Evolutionary conservation across 1,284 basidiomycete genomes (phyloP), one percentile per base, ranked within the genome.

Genomic region (Fomitiporia mediterranea): DNA sequence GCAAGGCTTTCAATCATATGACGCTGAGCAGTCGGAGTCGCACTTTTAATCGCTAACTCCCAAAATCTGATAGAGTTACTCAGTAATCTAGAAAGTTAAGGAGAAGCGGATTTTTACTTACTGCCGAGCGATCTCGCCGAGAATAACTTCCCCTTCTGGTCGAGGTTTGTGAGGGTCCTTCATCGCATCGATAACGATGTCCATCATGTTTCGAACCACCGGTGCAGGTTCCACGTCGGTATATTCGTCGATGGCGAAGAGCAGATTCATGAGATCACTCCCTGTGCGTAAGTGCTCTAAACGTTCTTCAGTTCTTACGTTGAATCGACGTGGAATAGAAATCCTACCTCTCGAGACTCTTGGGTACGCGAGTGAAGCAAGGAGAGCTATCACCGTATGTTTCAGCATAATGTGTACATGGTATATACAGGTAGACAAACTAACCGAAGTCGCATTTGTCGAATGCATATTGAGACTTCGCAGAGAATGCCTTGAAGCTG

Each of bases 1-100:
- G 71, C 72, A 59, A 82, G 68, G 1, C 75, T 78, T 56, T 82
- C 77, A 62, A 81, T 80, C 67, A 84, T 81, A 17, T 81, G 77
- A 25, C 70, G 68, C 56, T 79, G 81, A n/a, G 72, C 71, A 2
- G 80, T 78, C 7, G 74, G 74, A 1, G 76, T 75, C 19, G 77
- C 78, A 6, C 72, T 74, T 35, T 68, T 64, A 46, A 78, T 74
- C 62, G 76, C 76, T 32, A 79, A n/a, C n/a, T 69, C 59, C 72
- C 81, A 83, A 63, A 77, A 82, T 58, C 81, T 83, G 58, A 30
- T 3, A 8, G 38, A 8, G 17, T 35, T 39, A 7, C 8, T 8
- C 38, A 27, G 30, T 28, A 11, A 30, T 13, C 56, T 4, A 59
- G 63, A 11, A 57, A 19, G 7, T 15, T 39, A 23, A 11, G 7